Percentiles rank a stretch among this genome's conserved stretches.
phyloP scores from a whole-genome alignment of 352 stramenopile species.

The Pythium rhizo-oryzae region DNA sequence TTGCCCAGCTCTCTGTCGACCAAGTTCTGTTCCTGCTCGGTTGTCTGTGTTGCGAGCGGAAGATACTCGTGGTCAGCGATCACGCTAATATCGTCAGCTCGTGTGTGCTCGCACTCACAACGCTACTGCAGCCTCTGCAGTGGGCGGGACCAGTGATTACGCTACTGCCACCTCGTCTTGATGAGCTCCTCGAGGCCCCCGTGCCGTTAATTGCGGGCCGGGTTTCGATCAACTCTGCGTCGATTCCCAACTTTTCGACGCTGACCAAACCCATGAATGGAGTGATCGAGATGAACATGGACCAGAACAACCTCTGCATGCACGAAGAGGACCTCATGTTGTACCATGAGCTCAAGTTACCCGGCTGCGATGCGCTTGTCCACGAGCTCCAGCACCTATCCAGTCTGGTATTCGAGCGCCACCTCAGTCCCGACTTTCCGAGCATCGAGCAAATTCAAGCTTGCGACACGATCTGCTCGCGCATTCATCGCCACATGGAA shows the following conservation, averaged over 20 bases:
- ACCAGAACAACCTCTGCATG: constrained; percentile 76
- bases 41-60: constrained; percentile 74
- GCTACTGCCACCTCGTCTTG: constrained; percentile 60
- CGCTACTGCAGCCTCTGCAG: constrained; percentile 65
- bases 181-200: constrained; percentile 76
- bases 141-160: constrained; percentile 82
- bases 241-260: constrained; percentile 57
- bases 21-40: constrained; percentile 79
- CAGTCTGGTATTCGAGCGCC: constrained; percentile 56
- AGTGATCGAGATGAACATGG: constrained; percentile 85
- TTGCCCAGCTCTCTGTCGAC: constrained; percentile 74
- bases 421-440: constrained; percentile 59
- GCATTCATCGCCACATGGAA: constrained; percentile 66
- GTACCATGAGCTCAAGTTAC: constrained; percentile 80
- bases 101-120: constrained; percentile 75
- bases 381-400: constrained; percentile 68
- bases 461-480: constrained; percentile 64
- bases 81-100: constrained; percentile 78
- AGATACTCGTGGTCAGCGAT: constrained; percentile 76
- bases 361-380: constrained; percentile 68
- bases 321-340: constrained; percentile 72
- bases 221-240: constrained; percentile 54
- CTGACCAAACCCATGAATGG: constrained; percentile 59
- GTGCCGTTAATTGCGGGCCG: constrained; percentile 80
- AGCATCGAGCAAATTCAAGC: constrained; percentile 71